Conservation (phyloP, 2,329 filamentous ascomycete species). For the Tolypocladium capitatum region DNA sequence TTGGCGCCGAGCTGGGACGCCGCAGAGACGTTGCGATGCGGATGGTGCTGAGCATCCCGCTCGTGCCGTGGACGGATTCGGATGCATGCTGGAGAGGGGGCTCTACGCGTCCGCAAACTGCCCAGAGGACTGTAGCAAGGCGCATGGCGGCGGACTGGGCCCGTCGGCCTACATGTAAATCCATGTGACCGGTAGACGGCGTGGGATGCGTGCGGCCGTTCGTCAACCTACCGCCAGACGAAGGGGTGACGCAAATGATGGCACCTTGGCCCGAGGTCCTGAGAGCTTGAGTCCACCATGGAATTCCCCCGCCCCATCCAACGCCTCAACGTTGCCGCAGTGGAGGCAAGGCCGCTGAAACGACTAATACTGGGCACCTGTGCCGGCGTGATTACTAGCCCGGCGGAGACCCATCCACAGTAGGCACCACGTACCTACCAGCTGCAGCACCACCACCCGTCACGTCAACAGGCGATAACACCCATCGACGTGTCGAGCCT, state of each 20-base stretch:
- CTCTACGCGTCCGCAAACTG: background rate
- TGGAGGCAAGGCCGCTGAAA: background rate
- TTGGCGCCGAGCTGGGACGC: background rate
- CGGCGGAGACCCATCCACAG: background rate
- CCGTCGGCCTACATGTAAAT: background rate
- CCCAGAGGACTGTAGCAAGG: background rate
- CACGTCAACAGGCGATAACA: background rate
- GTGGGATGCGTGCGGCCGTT: background rate
- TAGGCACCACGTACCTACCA: no score
- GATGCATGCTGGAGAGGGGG: background rate
- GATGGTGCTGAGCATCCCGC: background rate
- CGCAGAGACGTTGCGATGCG: slow-evolving; percentile 1
- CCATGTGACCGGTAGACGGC: background rate
- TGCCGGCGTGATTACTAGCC: background rate
- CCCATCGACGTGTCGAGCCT: slow-evolving; percentile 1
- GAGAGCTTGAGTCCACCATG: background rate
- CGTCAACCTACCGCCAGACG: background rate
- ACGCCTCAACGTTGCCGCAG: background rate
- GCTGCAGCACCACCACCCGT: background rate
- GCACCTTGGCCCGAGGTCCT: background rate
- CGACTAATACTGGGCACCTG: background rate
- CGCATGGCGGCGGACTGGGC: background rate
- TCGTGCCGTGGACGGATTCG: background rate
- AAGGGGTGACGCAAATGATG: background rate
- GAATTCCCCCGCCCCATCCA: background rate